Conservation (phyloP, 1,284 basidiomycete genomes). For the Pterulicium gracile region DNA sequence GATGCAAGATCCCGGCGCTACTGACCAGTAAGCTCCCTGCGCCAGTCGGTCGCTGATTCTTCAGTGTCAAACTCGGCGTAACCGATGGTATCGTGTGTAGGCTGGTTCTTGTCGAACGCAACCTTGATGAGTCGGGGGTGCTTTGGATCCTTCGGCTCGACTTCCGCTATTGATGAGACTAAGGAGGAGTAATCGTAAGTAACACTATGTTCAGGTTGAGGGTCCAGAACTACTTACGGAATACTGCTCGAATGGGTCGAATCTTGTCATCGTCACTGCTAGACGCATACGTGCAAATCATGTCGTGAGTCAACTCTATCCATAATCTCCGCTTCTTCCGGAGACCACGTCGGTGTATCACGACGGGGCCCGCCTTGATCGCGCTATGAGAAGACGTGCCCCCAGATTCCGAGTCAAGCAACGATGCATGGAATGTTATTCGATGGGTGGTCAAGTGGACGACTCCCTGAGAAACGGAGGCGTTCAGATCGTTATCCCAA, state of each 20-base stretch:
- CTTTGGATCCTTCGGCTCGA: constrained; percentile 32
- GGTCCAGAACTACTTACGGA: constrained; percentile 29
- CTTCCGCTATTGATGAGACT: constrained; percentile 32
- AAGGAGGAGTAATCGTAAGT: not conserved
- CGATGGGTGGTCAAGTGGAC: constrained; percentile 58
- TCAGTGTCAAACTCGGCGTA: constrained; percentile 45
- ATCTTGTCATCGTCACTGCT: constrained; percentile 44
- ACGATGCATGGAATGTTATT: constrained; percentile 52
- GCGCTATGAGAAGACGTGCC: constrained; percentile 20
- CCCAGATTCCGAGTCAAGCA: constrained; percentile 35
- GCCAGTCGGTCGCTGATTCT: constrained; percentile 52
- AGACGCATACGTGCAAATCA: constrained; percentile 48
- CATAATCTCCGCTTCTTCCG: constrained; percentile 41
- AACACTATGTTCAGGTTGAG: constrained; percentile 11
- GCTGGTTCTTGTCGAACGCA: constrained; percentile 21
- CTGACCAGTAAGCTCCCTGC: constrained; percentile 38
- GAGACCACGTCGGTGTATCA: constrained; percentile 34
- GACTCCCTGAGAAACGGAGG: constrained; percentile 31
- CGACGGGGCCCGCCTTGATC: constrained; percentile 43
- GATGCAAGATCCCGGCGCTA: constrained; percentile 1
- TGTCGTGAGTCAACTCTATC: constrained; percentile 53
- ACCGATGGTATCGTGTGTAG: constrained; percentile 13
- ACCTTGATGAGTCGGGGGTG: constrained; percentile 32
- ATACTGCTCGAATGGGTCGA: constrained; percentile 38
- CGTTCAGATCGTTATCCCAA: constrained; percentile 3